Evolutionary conservation across 257 asterid species (phyloP).

Genomic region (Nicotiana obtusifolia): DNA sequence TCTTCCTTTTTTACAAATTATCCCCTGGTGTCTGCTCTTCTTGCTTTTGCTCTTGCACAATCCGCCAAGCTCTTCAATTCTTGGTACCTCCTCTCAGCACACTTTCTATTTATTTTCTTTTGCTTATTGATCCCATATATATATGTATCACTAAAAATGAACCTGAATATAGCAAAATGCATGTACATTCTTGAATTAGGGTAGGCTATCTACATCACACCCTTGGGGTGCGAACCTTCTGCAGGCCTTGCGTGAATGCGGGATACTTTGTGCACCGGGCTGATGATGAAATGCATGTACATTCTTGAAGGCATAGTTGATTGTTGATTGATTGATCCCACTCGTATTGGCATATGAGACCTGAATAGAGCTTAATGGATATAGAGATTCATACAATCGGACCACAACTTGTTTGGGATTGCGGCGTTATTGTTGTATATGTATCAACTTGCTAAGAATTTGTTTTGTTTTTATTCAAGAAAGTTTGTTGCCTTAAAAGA

Average conservation of each 20-base stretch:
- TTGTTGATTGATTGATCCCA: no score
- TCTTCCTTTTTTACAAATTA: conserved; percentile 48
- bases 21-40: conserved; percentile 62
- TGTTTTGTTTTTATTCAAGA: background rate
- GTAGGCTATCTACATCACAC: no score
- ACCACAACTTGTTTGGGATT: background rate
- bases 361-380: background rate
- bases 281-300: no score
- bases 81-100: conserved; percentile 36
- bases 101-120: background rate
- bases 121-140: background rate
- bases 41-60: conserved; percentile 80
- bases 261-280: no score
- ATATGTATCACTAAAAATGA: no score
- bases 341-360: no score
- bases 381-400: background rate
- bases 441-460: background rate
- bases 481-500: background rate
- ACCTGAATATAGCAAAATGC: no score
- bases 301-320: no score
- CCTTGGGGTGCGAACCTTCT: no score
- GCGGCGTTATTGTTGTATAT: background rate
- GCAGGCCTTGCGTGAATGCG: no score
- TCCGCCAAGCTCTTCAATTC: conserved; percentile 52
- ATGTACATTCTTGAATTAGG: no score